A percentile compares a stretch with the other conserved stretches of the same genome.
phyloP scores from a whole-genome alignment of 139 green algal genomes.

The Asterochloris erici region DNA sequence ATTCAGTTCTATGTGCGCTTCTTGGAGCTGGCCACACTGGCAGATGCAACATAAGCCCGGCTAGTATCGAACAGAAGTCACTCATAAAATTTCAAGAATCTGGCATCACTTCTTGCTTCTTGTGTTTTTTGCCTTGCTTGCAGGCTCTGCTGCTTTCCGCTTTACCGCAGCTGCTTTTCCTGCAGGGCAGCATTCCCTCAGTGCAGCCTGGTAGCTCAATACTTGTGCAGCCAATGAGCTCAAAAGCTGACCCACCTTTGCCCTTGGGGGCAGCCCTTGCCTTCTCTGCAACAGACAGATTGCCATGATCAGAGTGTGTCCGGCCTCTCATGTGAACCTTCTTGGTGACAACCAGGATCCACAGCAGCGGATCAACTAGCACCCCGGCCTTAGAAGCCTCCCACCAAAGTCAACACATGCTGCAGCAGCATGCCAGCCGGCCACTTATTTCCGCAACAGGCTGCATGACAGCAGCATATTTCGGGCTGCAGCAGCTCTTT shows the following conservation, averaged over 20 bases:
- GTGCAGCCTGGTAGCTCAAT: neutral
- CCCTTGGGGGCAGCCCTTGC: neutral
- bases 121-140: neutral
- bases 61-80: too few relatives aligned
- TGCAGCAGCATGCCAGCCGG: neutral
- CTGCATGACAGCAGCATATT: neutral
- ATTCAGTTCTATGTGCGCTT: too few relatives aligned
- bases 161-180: constrained; percentile 13
- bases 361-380: neutral
- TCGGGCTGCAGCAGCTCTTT: neutral
- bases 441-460: too few relatives aligned
- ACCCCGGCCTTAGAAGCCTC: too few relatives aligned
- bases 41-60: too few relatives aligned
- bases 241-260: neutral
- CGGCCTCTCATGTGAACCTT: neutral
- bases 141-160: neutral
- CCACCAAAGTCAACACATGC: neutral
- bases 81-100: too few relatives aligned
- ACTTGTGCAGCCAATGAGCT: neutral
- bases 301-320: too few relatives aligned
- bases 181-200: neutral
- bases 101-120: too few relatives aligned
- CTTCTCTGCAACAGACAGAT: neutral
- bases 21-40: too few relatives aligned
- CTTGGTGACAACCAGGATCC: neutral